A percentile compares a stretch with the other conserved stretches of the same genome.
Conservation (phyloP, 1,284 basidiomycete genomes). For the Lignosus rhinocerotis region DNA sequence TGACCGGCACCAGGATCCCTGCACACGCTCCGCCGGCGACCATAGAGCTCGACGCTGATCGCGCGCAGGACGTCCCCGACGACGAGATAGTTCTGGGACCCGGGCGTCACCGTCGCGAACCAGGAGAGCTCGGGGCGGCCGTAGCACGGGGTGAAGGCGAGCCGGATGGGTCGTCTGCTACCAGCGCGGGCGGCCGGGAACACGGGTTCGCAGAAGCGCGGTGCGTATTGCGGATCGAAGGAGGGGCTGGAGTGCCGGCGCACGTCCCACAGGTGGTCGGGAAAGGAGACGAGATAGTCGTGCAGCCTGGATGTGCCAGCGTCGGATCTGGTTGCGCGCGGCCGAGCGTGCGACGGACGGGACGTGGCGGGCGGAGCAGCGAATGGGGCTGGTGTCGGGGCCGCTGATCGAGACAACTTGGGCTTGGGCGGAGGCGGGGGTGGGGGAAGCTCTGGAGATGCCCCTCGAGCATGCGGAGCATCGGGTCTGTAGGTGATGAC, state of each 20-base stretch:
- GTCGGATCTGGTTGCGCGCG: background rate
- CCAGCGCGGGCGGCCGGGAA: background rate
- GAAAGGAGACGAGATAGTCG: conserved; percentile 1
- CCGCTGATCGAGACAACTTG: background rate
- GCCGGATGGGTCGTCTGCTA: background rate
- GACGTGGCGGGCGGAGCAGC: background rate
- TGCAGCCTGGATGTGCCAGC: background rate
- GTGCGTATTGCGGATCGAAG: background rate
- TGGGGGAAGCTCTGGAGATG: background rate
- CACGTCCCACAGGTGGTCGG: conserved; percentile 1
- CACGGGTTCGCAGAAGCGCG: conserved; percentile 5
- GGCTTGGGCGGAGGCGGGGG: background rate
- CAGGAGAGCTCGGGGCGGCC: conserved; percentile 6
- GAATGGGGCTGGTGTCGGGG: background rate
- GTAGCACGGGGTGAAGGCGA: conserved; percentile 1
- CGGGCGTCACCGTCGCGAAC: background rate
- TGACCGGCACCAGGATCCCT: conserved; percentile 2
- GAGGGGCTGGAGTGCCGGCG: conserved; percentile 1
- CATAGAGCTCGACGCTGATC: conserved; percentile 6
- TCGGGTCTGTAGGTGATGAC: background rate
- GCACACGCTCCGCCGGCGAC: background rate
- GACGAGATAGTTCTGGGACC: background rate
- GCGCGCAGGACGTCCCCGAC: conserved; percentile 7
- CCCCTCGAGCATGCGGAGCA: background rate
- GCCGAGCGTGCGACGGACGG: background rate